Evolutionary conservation across 441 rosid species (phyloP), one percentile per base, ranked within the genome.

Genomic region (Corymbia citriodora): DNA sequence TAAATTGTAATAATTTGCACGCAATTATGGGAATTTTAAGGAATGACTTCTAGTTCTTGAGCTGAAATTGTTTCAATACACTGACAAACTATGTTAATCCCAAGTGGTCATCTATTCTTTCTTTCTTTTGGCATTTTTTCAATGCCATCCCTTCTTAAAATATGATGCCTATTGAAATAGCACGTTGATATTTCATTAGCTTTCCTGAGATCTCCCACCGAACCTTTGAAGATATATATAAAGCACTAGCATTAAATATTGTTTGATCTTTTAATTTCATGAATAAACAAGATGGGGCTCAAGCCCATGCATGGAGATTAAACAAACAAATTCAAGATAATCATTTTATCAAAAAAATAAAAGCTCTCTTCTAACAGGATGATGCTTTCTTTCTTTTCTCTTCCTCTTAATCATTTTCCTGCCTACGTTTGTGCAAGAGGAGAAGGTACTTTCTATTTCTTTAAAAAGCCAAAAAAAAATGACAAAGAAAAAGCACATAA

Each of bases 81-180:
- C 16, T 74, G 21, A 40, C 3, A 3, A 31, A 2, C 3, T 9
- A 2, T 0, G 4, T 17, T n/a, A 40, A 74, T 23, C 52, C 6
- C 17, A 0, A 23, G 29, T 2, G 2, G 5, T 23, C 17, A 23
- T 74, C 50, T 74, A 40, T 40, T 6, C 49, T 74, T 40, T 74
- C 17, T 21, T 3, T 74, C 29, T 21, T 40, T 72, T 19, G 27
- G 4, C 1, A 10, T 36, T 72, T 72, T 3, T 36, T 19, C 36
- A 48, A 68, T 68, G 45, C 45, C 23, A 1, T 36, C 27, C 12
- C 27, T 36, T 33, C 23, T 72, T 33, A 10, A 7, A 4, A 45
- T 23, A 45, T 17, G 23, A 74, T 9, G 79, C 79, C 36, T 19
- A 10, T 31, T 5, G 7, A 31, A 40, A 21, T 23, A 40, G 50